A percentile compares a stretch with the other conserved stretches of the same genome.
phyloP scores from a whole-genome alignment of 257 asterid genomes.

The Nicotiana knightiana region DNA sequence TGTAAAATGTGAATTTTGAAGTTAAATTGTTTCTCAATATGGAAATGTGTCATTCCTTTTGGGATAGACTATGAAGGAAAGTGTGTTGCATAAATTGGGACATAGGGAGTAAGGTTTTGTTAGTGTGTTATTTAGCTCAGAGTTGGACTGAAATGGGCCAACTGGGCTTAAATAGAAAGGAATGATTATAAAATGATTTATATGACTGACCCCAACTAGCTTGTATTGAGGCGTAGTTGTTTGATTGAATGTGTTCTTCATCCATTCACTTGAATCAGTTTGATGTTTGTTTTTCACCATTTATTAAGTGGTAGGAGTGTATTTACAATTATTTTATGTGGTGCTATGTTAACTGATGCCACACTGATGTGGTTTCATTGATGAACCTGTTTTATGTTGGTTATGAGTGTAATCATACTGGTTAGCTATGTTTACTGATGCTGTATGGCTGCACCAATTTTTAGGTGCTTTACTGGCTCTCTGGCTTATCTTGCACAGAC shows the following conservation, averaged over 20 bases:
- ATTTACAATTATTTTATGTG: not conserved
- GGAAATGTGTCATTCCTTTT: too few species aligned
- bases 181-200: not conserved
- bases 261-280: not conserved
- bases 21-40: too few species aligned
- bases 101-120: not conserved
- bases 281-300: not conserved
- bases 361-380: not conserved
- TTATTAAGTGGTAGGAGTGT: not conserved
- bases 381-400: not conserved
- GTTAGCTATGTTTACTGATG: not conserved
- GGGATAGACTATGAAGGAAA: too few species aligned
- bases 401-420: not conserved
- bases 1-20: too few species aligned
- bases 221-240: too few species aligned
- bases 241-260: not conserved
- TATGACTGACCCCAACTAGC: too few species aligned
- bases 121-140: not conserved
- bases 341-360: not conserved
- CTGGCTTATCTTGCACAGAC: constrained; percentile 91
- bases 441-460: not conserved
- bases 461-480: constrained; percentile 92
- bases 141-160: not conserved
- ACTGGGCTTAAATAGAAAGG: not conserved
- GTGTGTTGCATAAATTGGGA: too few species aligned